Evolutionary conservation across 371 early-diverging fungal genomes (phyloP).

Genomic region (Mortierella sp.): DNA sequence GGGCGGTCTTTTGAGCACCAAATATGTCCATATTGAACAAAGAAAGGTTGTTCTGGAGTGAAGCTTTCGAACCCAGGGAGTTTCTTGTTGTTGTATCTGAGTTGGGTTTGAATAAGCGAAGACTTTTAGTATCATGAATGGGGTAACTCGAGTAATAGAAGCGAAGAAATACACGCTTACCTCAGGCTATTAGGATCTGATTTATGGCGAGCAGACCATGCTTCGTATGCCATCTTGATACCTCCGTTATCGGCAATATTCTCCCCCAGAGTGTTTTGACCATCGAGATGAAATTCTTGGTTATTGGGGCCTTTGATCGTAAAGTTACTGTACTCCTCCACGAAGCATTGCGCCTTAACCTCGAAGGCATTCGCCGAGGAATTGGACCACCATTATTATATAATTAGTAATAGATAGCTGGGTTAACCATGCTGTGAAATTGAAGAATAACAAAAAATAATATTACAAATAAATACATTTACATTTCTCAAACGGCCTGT

Average conservation of each 20-base stretch:
- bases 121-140: no score
- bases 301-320: neutral
- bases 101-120: constrained; percentile 47
- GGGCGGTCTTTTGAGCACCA: no score
- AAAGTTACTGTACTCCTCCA: constrained; percentile 57
- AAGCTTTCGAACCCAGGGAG: constrained; percentile 20
- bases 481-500: no score
- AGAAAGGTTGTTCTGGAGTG: constrained; percentile 28
- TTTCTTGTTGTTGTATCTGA: constrained; percentile 24
- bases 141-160: no score
- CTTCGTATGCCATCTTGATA: constrained; percentile 53
- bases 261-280: constrained; percentile 73
- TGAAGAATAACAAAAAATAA: neutral
- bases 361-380: constrained; percentile 63
- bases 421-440: neutral
- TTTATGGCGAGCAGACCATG: constrained; percentile 55
- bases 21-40: constrained; percentile 19
- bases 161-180: no score
- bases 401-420: neutral
- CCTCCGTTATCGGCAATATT: constrained; percentile 87
- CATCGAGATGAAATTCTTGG: constrained; percentile 37
- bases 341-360: constrained; percentile 67
- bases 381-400: constrained; percentile 76
- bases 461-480: neutral
- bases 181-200: no score